These are phyloP conservation scores for Lenzites betulinus DNA, from an alignment of 768 basidiomycete species.

Conservation along the genomic window DNA sequence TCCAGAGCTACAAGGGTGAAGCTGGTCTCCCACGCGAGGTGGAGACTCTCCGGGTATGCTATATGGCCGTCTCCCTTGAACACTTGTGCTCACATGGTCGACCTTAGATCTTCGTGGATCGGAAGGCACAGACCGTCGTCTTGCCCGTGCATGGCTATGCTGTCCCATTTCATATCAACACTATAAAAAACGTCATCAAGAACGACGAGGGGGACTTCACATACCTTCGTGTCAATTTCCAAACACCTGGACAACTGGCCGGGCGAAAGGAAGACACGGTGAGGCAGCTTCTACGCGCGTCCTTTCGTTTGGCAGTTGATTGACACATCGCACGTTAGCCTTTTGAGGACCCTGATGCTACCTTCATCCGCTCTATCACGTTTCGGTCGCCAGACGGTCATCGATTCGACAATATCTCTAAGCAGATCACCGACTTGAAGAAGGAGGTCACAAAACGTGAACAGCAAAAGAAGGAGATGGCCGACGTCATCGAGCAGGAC, in stretches of 20 bases:
- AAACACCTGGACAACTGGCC: constrained; percentile 94
- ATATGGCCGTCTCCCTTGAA: too few species aligned
- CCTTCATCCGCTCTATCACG: constrained; percentile 93
- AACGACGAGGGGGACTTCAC: constrained; percentile 96
- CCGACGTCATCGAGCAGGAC: constrained; percentile 96
- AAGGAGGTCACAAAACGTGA: constrained; percentile 97
- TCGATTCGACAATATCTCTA: constrained; percentile 86
- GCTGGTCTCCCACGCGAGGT: constrained; percentile 84
- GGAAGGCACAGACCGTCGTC: constrained; percentile 86
- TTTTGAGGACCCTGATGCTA: constrained; percentile 95
- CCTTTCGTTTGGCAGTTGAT: neutral
- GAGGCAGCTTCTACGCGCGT: constrained; percentile 68
- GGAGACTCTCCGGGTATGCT: constrained; percentile 73
- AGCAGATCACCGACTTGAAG: constrained; percentile 93
- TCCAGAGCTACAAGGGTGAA: constrained; percentile 97
- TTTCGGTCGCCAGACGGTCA: constrained; percentile 90
- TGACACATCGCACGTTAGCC: constrained; percentile 49
- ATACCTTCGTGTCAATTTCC: constrained; percentile 95
- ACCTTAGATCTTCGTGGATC: constrained; percentile 83
- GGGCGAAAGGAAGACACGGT: constrained; percentile 99
- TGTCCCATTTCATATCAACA: constrained; percentile 97
- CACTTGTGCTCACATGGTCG: neutral
- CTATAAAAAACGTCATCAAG: constrained; percentile 97
- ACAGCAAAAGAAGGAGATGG: constrained; percentile 97
- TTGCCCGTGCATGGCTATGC: constrained; percentile 94